A percentile compares a stretch with the other conserved stretches of the same genome.
Evolutionary conservation across 257 asterid species (phyloP).

Genomic region (Solanum habrochaites): DNA sequence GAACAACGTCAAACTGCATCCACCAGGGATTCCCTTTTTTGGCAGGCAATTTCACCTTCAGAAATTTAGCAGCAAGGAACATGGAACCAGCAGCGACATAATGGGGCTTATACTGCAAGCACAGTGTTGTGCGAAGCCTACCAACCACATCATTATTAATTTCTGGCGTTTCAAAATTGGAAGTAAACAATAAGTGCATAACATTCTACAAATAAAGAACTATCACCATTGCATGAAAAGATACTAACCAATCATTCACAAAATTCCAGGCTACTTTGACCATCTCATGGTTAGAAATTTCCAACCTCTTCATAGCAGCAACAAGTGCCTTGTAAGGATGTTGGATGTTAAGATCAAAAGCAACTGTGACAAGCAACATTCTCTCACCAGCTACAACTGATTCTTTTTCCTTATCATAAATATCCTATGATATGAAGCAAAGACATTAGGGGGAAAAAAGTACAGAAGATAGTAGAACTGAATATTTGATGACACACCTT

Average conservation of each 20-base stretch:
- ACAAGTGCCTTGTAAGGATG: constrained; percentile 56
- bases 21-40: constrained; percentile 42
- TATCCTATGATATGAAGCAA: constrained; percentile 23
- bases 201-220: not conserved
- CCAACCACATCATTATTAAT: not conserved
- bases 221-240: not conserved
- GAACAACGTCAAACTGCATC: constrained; percentile 60
- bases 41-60: constrained; percentile 34
- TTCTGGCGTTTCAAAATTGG: not conserved
- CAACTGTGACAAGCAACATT: constrained; percentile 38
- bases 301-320: constrained; percentile 36
- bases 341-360: constrained; percentile 51
- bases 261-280: constrained; percentile 54
- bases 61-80: constrained; percentile 45
- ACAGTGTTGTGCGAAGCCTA: constrained; percentile 48
- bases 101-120: constrained; percentile 54
- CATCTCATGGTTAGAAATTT: constrained; percentile 29
- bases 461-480: not conserved
- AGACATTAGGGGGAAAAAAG: not conserved
- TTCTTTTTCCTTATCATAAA: constrained; percentile 39
- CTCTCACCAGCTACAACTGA: constrained; percentile 34
- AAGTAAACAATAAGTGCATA: not conserved
- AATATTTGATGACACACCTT: constrained; percentile 20
- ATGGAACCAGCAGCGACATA: constrained; percentile 55
- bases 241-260: constrained; percentile 51